Base-by-base conservation (phyloP, 345 rosid species). In the Gossypium herbaceum region DNA sequence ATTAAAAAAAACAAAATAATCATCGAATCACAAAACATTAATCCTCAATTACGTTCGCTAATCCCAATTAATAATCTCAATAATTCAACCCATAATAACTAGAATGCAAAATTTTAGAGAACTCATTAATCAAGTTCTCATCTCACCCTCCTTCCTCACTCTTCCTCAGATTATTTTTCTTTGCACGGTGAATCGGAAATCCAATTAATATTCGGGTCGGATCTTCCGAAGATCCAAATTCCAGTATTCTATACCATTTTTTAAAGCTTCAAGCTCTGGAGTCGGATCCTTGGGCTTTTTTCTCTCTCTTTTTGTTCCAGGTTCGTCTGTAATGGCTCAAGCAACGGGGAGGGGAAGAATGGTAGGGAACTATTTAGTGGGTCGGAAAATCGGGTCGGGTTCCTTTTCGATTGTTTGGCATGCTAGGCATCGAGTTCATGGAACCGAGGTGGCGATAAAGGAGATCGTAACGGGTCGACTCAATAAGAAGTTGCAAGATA, bases 321-420 rank as follows among this genome's bases (percentile, higher is more conserved):
- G 34, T 48, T 15, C 41, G 41, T 34, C 41, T 34, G 41, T 51
- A 34, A 91, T 93, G 99, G 88, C 99, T 66, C 96, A 87, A 73
- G 72, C 86, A 76, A 47, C 85, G 72, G 91, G 84, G 77, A 81
- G 88, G 71, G 87, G 88, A 27, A 86, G 97, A 75, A 82, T 93
- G 29, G 89, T 93, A n/a, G 99, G 99, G 7, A 94, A 95, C 81
- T 95, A 95, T 78, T 71, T 84, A 76, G 88, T 91, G 34, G 92
- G 97, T 27, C 73, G 83, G 41, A 88, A 90, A 85, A 91, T 95
- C 82, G 99, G 99, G 73, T 95, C 94, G 67, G 97, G 99, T 81
- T 95, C 99, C 27, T 95, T 93, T 88, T 95, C 99, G 2, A 89
- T 85, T n/a, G 98, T 95, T 9, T 95, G 94, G 90, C 94, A 89